A percentile compares a stretch with the other conserved stretches of the same genome.
phyloP scores from a whole-genome alignment of 257 asterid species.

The Solanum verrucosum region DNA sequence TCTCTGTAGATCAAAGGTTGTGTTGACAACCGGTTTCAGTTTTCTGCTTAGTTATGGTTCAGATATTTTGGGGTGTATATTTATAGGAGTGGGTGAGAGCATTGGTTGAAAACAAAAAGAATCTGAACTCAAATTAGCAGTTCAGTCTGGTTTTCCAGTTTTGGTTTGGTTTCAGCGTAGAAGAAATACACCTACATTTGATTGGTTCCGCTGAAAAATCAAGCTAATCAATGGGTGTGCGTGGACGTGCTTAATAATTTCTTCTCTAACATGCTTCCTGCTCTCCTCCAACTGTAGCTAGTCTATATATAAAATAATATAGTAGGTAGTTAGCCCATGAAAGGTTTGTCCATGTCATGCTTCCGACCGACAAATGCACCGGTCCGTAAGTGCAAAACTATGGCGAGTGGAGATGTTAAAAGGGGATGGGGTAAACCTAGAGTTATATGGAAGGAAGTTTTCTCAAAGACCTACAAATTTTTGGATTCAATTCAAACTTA shows the following conservation, averaged over 20 bases:
- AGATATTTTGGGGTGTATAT: not conserved
- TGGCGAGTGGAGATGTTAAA: not conserved
- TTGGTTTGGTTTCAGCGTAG: not conserved
- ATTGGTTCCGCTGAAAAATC: not conserved
- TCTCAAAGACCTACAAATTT: not conserved
- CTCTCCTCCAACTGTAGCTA: not conserved
- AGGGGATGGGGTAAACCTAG: not conserved
- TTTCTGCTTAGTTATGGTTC: not conserved
- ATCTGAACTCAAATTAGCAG: not conserved
- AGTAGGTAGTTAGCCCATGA: not conserved
- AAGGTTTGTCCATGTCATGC: not conserved
- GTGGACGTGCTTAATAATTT: not conserved
- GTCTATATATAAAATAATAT: not conserved
- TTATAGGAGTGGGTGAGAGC: not conserved
- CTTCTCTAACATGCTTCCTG: not conserved
- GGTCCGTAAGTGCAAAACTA: not conserved
- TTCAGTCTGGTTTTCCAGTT: not conserved
- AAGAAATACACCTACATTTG: not conserved
- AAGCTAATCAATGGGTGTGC: not conserved
- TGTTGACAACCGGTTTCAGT: not conserved
- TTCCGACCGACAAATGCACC: not conserved
- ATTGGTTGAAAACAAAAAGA: not conserved
- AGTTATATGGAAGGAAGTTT: not conserved
- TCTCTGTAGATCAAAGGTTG: not conserved
- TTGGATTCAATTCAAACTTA: not conserved